Percentiles rank a stretch among this genome's conserved stretches.
Evolutionary conservation across 1,284 basidiomycete genomes (phyloP).

Genomic region (Austroboletus niveus): DNA sequence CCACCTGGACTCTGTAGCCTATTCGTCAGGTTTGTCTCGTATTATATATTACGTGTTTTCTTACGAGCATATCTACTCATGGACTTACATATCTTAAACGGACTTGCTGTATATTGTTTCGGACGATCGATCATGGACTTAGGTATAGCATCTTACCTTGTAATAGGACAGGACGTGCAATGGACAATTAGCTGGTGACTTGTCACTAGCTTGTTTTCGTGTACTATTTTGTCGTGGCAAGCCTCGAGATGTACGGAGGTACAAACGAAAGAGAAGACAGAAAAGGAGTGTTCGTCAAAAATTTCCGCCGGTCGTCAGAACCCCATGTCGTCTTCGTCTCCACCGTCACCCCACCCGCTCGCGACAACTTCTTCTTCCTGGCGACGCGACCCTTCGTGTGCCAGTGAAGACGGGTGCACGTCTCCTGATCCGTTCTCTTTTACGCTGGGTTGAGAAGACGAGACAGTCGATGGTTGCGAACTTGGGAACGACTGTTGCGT

Average conservation of each 20-base stretch:
- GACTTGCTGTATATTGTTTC: too few relatives aligned
- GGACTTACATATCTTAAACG: too few relatives aligned
- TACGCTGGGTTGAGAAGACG: conserved; percentile 13
- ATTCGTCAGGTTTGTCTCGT: too few relatives aligned
- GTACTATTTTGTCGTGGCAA: conserved; percentile 11
- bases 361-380: conserved; percentile 58
- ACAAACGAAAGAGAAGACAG: conserved; percentile 11
- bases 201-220: conserved; percentile 9
- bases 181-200: conserved; percentile 8
- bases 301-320: conserved; percentile 17
- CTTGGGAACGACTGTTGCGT: conserved; percentile 31
- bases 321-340: conserved; percentile 64
- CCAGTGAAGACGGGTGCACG: conserved; percentile 5
- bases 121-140: background rate
- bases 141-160: too few relatives aligned
- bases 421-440: conserved; percentile 17
- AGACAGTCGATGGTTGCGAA: conserved; percentile 11
- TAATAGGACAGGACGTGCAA: background rate
- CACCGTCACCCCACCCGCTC: conserved; percentile 62
- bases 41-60: too few relatives aligned
- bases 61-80: too few relatives aligned
- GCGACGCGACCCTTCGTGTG: conserved; percentile 25
- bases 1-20: too few relatives aligned
- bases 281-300: conserved; percentile 1
- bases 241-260: conserved; percentile 4